Evolutionary conservation across 2,329 filamentous ascomycete species (phyloP), one percentile per base, ranked within the genome.

Genomic region (Monilinia vaccinii-corymbosi): DNA sequence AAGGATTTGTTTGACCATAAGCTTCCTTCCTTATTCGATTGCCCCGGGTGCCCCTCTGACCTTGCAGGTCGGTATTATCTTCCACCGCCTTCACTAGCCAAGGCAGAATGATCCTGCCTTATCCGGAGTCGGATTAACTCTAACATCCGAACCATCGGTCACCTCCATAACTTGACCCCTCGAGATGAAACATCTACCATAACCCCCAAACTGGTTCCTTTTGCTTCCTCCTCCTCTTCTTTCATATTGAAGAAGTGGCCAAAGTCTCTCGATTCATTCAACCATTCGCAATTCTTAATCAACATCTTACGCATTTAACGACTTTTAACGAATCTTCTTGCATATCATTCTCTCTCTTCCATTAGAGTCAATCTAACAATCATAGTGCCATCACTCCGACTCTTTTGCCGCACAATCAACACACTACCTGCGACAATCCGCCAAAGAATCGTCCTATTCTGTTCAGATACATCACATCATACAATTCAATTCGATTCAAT

Each of bases 281-380:
- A 18, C 28, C n/a, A n/a, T n/a, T 46, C 61, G 44, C 38, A 49
- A 53, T 51, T 52, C 52, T 60, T 48, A 62, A 59, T 42, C 56
- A 63, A 49, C 65, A 65, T 47, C 21, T 58, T 45, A 70, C 67
- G 67, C 69, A 63, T 48, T 66, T 71, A 66, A 71, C 68, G 69
- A 70, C 66, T 62, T 61, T 68, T 62, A 61, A 71, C 68, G 69
- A 71, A 70, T 71, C 68, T 69, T 68, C 63, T 69, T 69, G 66
- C 65, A 64, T 66, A 58, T 47, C 42, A 9, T 46, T 40, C 44
- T 58, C 44, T 58, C 53, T 47, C 31, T 32, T 46, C 36, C 42
- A 48, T 23, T 32, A 47, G 55, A 56, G 32, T 18, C 32, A 49
- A 28, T n/a, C 25, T 10, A 58, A 18, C 34, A 23, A 32, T 11